Conservation (phyloP, 805 yeast genomes). For the Alloascoidea africana region DNA sequence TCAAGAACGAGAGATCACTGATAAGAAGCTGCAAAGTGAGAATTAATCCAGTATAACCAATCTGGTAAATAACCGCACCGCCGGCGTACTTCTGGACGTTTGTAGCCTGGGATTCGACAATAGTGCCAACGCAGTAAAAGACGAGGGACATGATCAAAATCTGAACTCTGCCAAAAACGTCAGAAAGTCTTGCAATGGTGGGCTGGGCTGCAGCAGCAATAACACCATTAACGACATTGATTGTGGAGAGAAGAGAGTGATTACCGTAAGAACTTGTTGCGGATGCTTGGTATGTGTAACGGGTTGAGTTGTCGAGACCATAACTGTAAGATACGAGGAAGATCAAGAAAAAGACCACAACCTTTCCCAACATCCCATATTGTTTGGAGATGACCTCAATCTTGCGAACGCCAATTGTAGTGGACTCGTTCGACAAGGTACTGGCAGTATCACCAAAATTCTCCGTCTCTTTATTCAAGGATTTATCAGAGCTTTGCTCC, state of each 20-base stretch:
- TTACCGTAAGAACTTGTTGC: constrained; percentile 39
- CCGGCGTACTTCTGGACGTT: constrained; percentile 45
- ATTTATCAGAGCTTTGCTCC: no score
- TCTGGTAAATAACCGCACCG: constrained; percentile 39
- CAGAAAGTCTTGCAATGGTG: constrained; percentile 46
- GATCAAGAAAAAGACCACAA: constrained; percentile 28
- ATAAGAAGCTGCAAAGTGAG: constrained; percentile 39
- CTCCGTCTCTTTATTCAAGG: no score
- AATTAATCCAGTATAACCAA: constrained; percentile 51
- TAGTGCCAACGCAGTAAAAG: constrained; percentile 47
- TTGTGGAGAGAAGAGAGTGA: constrained; percentile 44
- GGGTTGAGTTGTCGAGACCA: constrained; percentile 43
- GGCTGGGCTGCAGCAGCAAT: constrained; percentile 57
- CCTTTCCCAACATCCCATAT: constrained; percentile 23
- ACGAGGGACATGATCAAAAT: constrained; percentile 31
- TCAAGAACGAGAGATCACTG: constrained; percentile 54
- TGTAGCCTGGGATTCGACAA: constrained; percentile 45
- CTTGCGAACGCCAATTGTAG: constrained; percentile 31
- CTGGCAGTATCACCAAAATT: no score
- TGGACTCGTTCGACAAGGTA: no score
- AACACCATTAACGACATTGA: constrained; percentile 41
- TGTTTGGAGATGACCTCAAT: constrained; percentile 39
- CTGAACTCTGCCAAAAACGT: constrained; percentile 50
- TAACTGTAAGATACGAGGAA: constrained; percentile 44
- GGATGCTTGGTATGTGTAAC: constrained; percentile 36